Evolutionary conservation across 2,329 filamentous ascomycete genomes (phyloP), one percentile per base, ranked within the genome.

Genomic region (Zalaria sp.): DNA sequence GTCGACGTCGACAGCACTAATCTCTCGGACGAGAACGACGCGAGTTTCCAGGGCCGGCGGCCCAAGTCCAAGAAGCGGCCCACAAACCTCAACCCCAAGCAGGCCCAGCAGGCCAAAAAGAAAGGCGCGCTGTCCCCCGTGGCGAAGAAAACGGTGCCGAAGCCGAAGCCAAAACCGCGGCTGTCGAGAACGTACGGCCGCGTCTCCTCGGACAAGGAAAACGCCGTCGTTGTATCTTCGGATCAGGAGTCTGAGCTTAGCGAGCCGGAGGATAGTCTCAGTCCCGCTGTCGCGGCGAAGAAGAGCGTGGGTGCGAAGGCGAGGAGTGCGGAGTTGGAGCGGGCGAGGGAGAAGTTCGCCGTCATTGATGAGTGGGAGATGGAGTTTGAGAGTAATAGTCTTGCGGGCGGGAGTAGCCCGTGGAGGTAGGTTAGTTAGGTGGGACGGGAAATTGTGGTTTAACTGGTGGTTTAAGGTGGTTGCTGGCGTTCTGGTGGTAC

Each of bases 291-390:
- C 4, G 45, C 48, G 1, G 40, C 51, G 37, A 38, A 40, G 41
- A 27, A 52, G 27, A 52, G 43, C 10, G 56, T 60, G 47, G 46
- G 52, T 4, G 59, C 58, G 10, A 51, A 46, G 45, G 52, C 53
- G 7, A 49, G 52, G 38, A 57, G 53, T 34, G 52, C 50, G 26
- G 62, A 65, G 49, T 51, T 71, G 31, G 58, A 60, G 46, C 62
- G 57, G 2, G 64, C 64, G 26, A 61, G 60, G 47, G 60, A 62
- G 49, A 69, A 68, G 49, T 71, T 71, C 47, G 63, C 58, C 26
- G 66, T 69, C 42, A 61, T 71, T 4, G 68, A 71, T 49, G 53
- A 62, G 25, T 70, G 66, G 57, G 67, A 69, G 45, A 59, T 71
- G 54, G 66, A 69, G 37, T 71, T 70, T 51, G 68, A 69, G 55